phyloP scores from a whole-genome alignment of 352 stramenopile genomes.

The Globisporangium perplexum region DNA sequence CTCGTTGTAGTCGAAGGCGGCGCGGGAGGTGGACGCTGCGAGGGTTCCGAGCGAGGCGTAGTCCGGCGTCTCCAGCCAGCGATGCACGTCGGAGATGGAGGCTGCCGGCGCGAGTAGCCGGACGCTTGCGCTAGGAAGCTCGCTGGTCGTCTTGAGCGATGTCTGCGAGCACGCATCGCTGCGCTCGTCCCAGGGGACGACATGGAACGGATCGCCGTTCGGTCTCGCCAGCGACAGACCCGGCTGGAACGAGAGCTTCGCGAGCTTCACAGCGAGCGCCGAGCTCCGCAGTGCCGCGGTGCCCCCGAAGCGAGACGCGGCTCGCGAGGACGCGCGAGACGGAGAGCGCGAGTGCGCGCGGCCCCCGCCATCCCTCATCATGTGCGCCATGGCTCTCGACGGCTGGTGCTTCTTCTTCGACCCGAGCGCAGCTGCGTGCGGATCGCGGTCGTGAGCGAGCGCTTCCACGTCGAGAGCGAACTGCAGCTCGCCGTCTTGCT shows the following conservation, averaged over 20 bases:
- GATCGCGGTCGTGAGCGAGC: neutral
- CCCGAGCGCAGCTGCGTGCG: constrained; percentile 3
- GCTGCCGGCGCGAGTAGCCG: neutral
- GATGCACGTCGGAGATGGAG: neutral
- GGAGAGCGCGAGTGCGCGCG: constrained; percentile 12
- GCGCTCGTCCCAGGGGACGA: constrained; percentile 11
- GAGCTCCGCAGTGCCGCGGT: constrained; percentile 16
- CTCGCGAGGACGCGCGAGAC: constrained; percentile 28
- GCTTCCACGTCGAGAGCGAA: constrained; percentile 9
- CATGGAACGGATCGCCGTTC: constrained; percentile 6
- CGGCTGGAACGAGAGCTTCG: constrained; percentile 20
- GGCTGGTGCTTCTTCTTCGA: constrained; percentile 6
- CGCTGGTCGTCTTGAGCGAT: neutral
- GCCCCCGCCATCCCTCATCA: constrained; percentile 9
- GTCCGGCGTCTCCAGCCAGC: constrained; percentile 3
- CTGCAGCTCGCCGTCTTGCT: constrained; percentile 2
- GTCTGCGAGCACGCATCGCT: constrained; percentile 2
- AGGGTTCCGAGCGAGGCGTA: constrained; percentile 2
- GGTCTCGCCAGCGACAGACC: neutral
- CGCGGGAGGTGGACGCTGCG: constrained; percentile 13
- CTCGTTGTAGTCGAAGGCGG: constrained; percentile 28
- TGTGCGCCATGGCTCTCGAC: constrained; percentile 11
- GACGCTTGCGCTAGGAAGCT: neutral
- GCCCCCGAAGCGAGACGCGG: constrained; percentile 24
- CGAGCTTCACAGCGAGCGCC: constrained; percentile 23